Base-by-base conservation (phyloP, 345 rosid genomes). In the Rhodamnia argentea region DNA sequence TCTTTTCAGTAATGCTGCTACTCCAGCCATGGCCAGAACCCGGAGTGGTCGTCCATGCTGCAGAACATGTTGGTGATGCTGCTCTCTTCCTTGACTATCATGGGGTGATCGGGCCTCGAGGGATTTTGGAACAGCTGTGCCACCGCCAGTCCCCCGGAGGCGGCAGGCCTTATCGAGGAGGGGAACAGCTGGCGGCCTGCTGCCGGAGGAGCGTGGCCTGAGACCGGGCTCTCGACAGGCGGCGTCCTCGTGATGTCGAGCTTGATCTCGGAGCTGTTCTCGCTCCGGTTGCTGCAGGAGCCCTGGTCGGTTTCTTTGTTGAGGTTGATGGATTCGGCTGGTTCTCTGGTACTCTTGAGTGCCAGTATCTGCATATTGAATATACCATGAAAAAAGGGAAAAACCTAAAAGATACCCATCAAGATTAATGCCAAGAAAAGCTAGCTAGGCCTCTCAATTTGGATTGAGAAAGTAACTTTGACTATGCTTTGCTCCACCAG, bases 11-110 rank as follows among this genome's bases (percentile, higher is more conserved):
- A 97, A 84, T 93, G 94, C 70, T 93, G 96, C 40, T 94, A 96
- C 85, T 97, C 99, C 88, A 97, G 91, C 99, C 99, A 97, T 74
- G 99, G 99, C 99, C 99, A 97, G 89, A 95, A 91, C 47, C 95
- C 97, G 62, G 98, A 86, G 27, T 96, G 99, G 85, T 97, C 99
- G 29, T 97, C 99, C 10, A 97, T 95, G 86, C 89, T 89, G 87
- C 98, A 94, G 90, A 97, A 95, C 99, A 97, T 95, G 92, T 91
- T 96, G 90, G 92, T 94, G 37, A 97, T 92, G 88, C 90, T 92
- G 88, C 89, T 92, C 88, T 97, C 99, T 89, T 97, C 98, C 88
- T 97, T 97, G 32, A 94, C 98, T 88, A 94, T 91, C 40, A 85
- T 32, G 1, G 64, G 82, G 20, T 62, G 84, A 53, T 86, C 90